phyloP scores from a whole-genome alignment of 2,329 filamentous ascomycete genomes.

The Arthrobotrys sphaeroides region DNA sequence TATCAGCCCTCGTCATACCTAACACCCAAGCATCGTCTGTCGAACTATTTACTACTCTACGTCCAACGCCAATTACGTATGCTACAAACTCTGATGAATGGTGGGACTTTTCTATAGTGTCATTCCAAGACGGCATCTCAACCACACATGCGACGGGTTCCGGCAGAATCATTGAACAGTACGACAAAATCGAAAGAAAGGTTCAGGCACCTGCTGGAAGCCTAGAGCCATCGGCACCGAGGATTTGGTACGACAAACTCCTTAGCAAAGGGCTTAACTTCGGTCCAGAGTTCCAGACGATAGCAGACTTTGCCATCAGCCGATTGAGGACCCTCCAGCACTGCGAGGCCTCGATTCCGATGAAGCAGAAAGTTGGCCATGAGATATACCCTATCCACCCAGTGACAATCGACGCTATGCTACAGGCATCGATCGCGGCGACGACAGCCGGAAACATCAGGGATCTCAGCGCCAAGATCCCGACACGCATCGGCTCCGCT shows the following conservation, averaged over 20 bases:
- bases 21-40: neutral
- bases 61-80: conserved; percentile 19
- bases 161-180: neutral
- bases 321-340: conserved; percentile 14
- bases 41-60: conserved; percentile 19
- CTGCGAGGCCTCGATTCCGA: conserved; percentile 19
- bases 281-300: conserved; percentile 53
- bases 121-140: conserved; percentile 19
- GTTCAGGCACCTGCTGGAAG: neutral
- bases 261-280: conserved; percentile 54
- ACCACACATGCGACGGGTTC: conserved; percentile 4
- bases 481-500: conserved; percentile 37
- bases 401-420: conserved; percentile 55
- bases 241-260: conserved; percentile 55
- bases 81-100: neutral
- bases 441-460: conserved; percentile 43
- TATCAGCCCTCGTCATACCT: conserved; percentile 59
- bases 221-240: neutral
- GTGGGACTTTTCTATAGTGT: conserved; percentile 36
- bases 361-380: conserved; percentile 30
- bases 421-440: conserved; percentile 56
- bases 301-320: conserved; percentile 49
- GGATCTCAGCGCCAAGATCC: conserved; percentile 52
- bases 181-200: neutral
- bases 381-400: conserved; percentile 56